Percentiles rank a stretch among this genome's conserved stretches.
These are phyloP conservation scores for Fusarium armeniacum DNA, from an alignment of 2,329 filamentous ascomycete genomes.

Conservation along the genomic window DNA sequence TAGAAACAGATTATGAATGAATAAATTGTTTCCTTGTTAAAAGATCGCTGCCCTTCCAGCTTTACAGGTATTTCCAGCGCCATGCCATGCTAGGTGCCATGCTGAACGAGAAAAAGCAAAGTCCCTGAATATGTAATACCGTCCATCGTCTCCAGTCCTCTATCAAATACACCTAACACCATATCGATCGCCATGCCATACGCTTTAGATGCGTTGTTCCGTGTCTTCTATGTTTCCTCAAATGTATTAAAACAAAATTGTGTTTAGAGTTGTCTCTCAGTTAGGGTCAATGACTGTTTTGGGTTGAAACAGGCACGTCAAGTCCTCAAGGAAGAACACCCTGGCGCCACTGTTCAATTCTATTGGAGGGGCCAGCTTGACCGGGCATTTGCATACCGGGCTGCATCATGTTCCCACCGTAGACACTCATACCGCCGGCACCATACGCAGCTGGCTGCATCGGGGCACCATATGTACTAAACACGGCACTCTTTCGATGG, in stretches of 20 bases:
- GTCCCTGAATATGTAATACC: slow-evolving; percentile 6
- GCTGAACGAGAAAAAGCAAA: slow-evolving; percentile 35
- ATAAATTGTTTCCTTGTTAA: slow-evolving; percentile 22
- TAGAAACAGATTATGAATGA: slow-evolving; percentile 31
- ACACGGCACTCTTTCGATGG: slow-evolving; percentile 52
- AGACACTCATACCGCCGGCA: slow-evolving; percentile 45
- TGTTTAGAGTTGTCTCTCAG: neutral
- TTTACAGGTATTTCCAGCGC: slow-evolving; percentile 41
- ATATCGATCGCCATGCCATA: slow-evolving; percentile 16
- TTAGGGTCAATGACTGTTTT: neutral
- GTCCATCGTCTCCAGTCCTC: slow-evolving; percentile 14
- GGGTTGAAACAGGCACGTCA: neutral
- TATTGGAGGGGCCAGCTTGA: slow-evolving; percentile 52
- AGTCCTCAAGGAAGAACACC: slow-evolving; percentile 54
- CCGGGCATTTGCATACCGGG: slow-evolving; percentile 50
- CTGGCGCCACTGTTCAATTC: slow-evolving; percentile 61
- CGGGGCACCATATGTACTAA: slow-evolving; percentile 51
- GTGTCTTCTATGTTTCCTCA: slow-evolving; percentile 17
- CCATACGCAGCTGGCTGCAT: slow-evolving; percentile 47
- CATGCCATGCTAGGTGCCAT: slow-evolving; percentile 48
- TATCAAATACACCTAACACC: slow-evolving; percentile 39
- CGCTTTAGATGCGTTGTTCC: slow-evolving; percentile 1
- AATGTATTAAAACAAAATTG: slow-evolving; percentile 26
- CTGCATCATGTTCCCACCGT: slow-evolving; percentile 51
- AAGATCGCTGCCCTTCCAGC: slow-evolving; percentile 32